These are phyloP conservation scores for Suillus cothurnatus DNA, from an alignment of 768 basidiomycete species.

Conservation along the genomic window DNA sequence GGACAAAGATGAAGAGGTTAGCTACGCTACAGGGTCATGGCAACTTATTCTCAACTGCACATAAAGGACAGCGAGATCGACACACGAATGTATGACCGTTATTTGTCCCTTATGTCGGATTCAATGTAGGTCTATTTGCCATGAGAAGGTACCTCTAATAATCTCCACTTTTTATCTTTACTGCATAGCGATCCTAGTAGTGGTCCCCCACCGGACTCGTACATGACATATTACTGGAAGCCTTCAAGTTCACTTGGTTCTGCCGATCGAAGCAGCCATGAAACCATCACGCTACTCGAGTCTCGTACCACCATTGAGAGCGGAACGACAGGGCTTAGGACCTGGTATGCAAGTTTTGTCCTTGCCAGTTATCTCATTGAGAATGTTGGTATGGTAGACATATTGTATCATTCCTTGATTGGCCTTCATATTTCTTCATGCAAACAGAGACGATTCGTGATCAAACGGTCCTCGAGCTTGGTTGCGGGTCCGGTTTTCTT, in stretches of 20 bases:
- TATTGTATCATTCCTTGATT: neutral
- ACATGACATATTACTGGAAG: slow-evolving; percentile 68
- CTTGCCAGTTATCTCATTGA: slow-evolving; percentile 62
- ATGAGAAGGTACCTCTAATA: neutral
- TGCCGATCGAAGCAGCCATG: slow-evolving; percentile 25
- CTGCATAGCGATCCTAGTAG: slow-evolving; percentile 25
- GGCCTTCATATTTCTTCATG: neutral
- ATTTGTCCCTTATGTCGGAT: slow-evolving; percentile 49
- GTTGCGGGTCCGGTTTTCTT: slow-evolving; percentile 76
- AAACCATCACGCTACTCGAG: slow-evolving; percentile 64
- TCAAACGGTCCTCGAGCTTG: slow-evolving; percentile 67
- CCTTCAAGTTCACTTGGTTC: slow-evolving; percentile 6
- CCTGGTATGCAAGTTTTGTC: slow-evolving; percentile 74
- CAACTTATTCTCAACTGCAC: slow-evolving; percentile 12
- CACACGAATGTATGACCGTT: slow-evolving; percentile 62
- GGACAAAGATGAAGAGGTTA: slow-evolving; percentile 46
- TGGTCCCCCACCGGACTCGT: slow-evolving; percentile 45
- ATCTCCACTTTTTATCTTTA: neutral
- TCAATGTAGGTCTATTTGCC: slow-evolving; percentile 17
- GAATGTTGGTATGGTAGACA: slow-evolving; percentile 50
- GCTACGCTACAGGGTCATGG: slow-evolving; percentile 15
- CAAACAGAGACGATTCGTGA: slow-evolving; percentile 42
- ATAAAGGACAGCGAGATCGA: slow-evolving; percentile 63
- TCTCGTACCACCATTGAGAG: slow-evolving; percentile 72
- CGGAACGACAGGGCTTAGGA: slow-evolving; percentile 79